Evolutionary conservation across 2,329 filamentous ascomycete genomes (phyloP).

Genomic region (Fusarium sarcochroum): DNA sequence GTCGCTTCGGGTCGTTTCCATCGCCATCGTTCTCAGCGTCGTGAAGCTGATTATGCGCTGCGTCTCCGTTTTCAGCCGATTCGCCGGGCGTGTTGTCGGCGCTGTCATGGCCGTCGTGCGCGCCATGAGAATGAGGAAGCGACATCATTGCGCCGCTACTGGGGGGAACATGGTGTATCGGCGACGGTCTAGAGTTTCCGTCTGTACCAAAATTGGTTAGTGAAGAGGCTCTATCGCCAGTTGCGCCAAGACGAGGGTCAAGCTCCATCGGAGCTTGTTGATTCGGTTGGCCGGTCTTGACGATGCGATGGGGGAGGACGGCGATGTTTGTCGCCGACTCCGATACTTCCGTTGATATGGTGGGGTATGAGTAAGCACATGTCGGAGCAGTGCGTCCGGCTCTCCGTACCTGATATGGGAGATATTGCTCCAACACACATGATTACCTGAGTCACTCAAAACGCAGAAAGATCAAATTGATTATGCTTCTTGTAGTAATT

Average conservation of each 20-base stretch:
- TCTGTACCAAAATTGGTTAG: slow-evolving; percentile 25
- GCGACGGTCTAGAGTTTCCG: slow-evolving; percentile 35
- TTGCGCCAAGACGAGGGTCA: slow-evolving; percentile 51
- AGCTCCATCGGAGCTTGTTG: slow-evolving; percentile 51
- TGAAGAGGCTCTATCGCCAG: slow-evolving; percentile 43
- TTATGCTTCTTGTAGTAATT: neutral
- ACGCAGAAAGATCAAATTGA: neutral
- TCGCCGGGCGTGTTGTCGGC: slow-evolving; percentile 42
- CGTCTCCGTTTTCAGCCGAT: slow-evolving; percentile 40
- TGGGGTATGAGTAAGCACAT: slow-evolving; percentile 35
- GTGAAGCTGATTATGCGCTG: slow-evolving; percentile 32
- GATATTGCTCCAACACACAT: no score
- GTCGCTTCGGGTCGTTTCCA: slow-evolving; percentile 71
- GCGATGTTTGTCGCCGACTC: slow-evolving; percentile 51
- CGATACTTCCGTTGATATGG: slow-evolving; percentile 42
- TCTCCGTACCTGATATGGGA: slow-evolving; percentile 10
- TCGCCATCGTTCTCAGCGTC: slow-evolving; percentile 40
- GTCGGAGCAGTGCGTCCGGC: slow-evolving; percentile 31
- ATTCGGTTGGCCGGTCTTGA: slow-evolving; percentile 35
- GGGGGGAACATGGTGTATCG: slow-evolving; percentile 32
- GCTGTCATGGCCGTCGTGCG: slow-evolving; percentile 26
- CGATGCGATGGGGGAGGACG: slow-evolving; percentile 42
- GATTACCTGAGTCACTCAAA: neutral
- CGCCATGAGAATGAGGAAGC: slow-evolving; percentile 27
- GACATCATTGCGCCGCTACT: slow-evolving; percentile 23